phyloP scores from a whole-genome alignment of 164 flowering plant genomes.

The Macadamia tetraphylla region DNA sequence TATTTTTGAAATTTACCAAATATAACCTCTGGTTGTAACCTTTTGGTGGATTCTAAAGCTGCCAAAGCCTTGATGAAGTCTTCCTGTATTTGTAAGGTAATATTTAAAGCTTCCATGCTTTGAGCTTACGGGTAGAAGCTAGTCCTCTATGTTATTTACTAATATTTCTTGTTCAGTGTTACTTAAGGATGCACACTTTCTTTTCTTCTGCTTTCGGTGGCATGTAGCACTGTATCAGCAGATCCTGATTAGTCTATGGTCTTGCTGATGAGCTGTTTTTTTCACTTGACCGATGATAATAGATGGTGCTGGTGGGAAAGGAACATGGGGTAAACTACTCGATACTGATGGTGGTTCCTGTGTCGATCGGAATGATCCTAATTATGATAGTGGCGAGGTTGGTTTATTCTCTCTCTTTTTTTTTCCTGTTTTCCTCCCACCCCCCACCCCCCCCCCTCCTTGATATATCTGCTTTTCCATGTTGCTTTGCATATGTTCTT shows the following conservation, averaged over 20 bases:
- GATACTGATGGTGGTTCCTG: slow-evolving; percentile 78
- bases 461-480: background rate
- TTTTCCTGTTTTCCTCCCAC: slow-evolving; percentile 1
- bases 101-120: no score
- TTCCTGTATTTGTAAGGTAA: no score
- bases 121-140: no score
- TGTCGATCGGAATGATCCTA: slow-evolving; percentile 94
- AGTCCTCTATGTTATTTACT: no score
- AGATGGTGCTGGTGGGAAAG: slow-evolving; percentile 99
- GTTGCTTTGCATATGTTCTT: background rate
- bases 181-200: no score
- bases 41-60: no score
- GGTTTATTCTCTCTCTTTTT: background rate
- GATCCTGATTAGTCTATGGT: background rate
- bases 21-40: no score
- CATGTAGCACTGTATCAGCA: background rate
- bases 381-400: slow-evolving; percentile 99
- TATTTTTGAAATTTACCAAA: no score
- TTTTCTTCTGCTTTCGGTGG: no score
- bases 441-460: no score
- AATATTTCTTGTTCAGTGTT: no score
- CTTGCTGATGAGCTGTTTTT: background rate
- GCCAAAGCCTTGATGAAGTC: no score
- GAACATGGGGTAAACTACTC: slow-evolving; percentile 97
- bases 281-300: slow-evolving; percentile 13